Evolutionary conservation across 2,329 filamentous ascomycete genomes (phyloP).

Genomic region (Cordyceps fumosorosea): DNA sequence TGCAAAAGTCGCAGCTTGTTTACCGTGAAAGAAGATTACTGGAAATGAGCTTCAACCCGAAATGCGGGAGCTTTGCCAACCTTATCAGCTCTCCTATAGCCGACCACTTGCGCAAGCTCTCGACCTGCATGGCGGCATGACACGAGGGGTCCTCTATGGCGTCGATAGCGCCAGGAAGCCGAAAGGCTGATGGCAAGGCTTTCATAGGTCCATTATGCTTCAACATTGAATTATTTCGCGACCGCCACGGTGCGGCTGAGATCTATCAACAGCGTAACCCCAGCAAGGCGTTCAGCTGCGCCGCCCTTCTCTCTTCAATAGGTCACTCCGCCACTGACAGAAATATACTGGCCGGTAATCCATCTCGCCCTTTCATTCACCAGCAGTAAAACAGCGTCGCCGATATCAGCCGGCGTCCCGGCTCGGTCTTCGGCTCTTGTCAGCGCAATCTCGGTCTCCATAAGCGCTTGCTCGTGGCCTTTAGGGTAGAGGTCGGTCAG

Average conservation of each 20-base stretch:
- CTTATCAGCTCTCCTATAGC: background rate
- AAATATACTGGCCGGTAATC: constrained; percentile 38
- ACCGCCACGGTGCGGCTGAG: constrained; percentile 7
- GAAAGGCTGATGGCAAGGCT: background rate
- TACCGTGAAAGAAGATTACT: background rate
- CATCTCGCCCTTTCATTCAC: constrained; percentile 33
- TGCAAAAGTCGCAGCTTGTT: background rate
- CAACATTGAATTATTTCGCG: background rate
- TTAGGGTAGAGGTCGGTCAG: constrained; percentile 26
- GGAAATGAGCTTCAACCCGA: no score
- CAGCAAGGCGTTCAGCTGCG: background rate
- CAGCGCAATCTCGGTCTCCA: constrained; percentile 16
- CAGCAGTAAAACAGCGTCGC: constrained; percentile 34
- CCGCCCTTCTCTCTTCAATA: background rate
- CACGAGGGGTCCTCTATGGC: background rate
- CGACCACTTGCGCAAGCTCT: background rate
- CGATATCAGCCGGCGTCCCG: constrained; percentile 34
- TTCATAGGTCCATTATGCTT: background rate
- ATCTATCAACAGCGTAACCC: background rate
- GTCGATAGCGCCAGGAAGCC: background rate
- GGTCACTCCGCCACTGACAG: constrained; percentile 30
- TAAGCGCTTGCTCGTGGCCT: constrained; percentile 17
- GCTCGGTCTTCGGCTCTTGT: constrained; percentile 27
- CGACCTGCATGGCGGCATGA: background rate
- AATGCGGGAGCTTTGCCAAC: background rate